Evolutionary conservation across 208 protist species (phyloP).

Genomic region (Trichomonas vaginalis): DNA sequence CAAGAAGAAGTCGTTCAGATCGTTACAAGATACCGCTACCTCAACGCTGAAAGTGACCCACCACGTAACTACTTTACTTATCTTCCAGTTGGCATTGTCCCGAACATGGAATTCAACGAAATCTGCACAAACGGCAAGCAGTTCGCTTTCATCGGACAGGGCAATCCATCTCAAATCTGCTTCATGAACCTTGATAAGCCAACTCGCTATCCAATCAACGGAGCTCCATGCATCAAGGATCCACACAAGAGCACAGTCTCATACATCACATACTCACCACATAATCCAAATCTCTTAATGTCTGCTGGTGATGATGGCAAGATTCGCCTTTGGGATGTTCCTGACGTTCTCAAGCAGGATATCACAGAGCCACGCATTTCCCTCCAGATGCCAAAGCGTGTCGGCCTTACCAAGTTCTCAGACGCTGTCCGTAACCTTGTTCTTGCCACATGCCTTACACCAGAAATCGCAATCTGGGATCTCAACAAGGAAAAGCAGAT

Average conservation of each 20-base stretch:
- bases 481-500: neutral
- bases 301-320: neutral
- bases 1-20: neutral
- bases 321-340: neutral
- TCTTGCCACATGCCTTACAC: neutral
- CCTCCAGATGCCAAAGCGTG: neutral
- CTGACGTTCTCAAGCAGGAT: neutral
- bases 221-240: neutral
- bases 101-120: slow-evolving; percentile 3
- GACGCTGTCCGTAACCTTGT: neutral
- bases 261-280: neutral
- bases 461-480: neutral
- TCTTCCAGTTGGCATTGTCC: neutral
- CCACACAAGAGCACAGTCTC: neutral
- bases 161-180: neutral
- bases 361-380: neutral
- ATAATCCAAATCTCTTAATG: neutral
- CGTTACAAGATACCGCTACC: neutral
- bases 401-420: neutral
- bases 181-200: neutral
- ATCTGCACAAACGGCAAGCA: neutral
- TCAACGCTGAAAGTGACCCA: neutral
- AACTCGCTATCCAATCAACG: neutral
- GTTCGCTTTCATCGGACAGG: neutral
- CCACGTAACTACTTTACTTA: neutral